Base-by-base conservation (phyloP, 2,329 filamentous ascomycete species). In the Lecanicillium sp. region DNA sequence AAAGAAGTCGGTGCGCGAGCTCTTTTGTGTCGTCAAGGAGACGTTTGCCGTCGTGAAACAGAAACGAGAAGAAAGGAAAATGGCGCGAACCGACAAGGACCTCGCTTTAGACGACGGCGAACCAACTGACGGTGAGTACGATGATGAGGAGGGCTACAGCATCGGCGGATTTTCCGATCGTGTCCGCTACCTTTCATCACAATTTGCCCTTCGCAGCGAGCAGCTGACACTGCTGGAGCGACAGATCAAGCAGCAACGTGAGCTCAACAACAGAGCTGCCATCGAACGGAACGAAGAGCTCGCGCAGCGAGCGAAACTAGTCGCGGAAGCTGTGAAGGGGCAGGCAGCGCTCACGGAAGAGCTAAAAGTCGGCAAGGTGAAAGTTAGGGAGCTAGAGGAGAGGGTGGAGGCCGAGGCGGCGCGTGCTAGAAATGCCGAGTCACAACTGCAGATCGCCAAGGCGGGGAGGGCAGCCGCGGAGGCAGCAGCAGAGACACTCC, bases 241-340 rank as follows among this genome's bases (percentile, higher is more conserved):
- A 31, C 89, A 96, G 58, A 90, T 95, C 52, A 90, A 94, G 63
- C 89, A 96, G 57, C 90, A 96, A 62, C 83, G 89, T 42, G 87
- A 94, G 54, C 73, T 95, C 41, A 94, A 94, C 62, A 88, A 73
- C 64, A 89, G 89, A 54, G 88, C 86, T 1, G 87, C 94, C 48
- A 70, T 75, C 15, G 73, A 80, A 44, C 78, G 80, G 51, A 80
- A 83, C 49, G 71, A 72, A 29, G 75, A 83, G 45, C 57, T 85
- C n/a, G 65, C 71, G 17, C 58, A 67, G 34, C 78, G 75, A 49
- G 64, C 70, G 38, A 69, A 73, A 13, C 72, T 80, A 48, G 54
- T 84, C 6, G 67, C 75, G 27, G 61, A 64, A 3, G 49, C 48
- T 3, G 46, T 40, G 11, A 47, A 50, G 6, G 44, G 51, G 17